Conservation (phyloP, 2,329 filamentous ascomycete genomes). For the Verticillium albo-atrum region DNA sequence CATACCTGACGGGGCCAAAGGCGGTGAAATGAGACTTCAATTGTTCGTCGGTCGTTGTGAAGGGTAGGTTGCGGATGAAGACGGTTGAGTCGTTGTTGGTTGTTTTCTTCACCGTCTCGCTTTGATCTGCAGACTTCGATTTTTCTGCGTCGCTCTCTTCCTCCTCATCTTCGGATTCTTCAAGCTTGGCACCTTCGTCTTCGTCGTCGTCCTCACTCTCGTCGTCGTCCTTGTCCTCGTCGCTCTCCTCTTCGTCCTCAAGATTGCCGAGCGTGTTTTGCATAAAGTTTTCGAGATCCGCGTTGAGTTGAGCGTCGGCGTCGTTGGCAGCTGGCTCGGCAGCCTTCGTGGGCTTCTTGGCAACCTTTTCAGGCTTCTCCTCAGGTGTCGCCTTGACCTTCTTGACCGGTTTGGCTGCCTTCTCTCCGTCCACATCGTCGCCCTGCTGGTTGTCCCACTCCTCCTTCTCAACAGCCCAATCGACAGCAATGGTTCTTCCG, state of each 20-base stretch:
- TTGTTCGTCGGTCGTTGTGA: constrained; percentile 76
- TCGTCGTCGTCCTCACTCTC: constrained; percentile 40
- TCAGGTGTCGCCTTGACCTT: constrained; percentile 16
- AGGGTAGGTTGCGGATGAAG: constrained; percentile 93
- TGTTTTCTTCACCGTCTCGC: constrained; percentile 30
- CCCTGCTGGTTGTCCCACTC: constrained; percentile 68
- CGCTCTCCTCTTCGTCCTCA: constrained; percentile 50
- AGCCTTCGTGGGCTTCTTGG: constrained; percentile 9
- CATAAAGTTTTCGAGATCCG: constrained; percentile 51
- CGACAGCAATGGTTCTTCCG: constrained; percentile 83
- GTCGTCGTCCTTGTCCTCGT: constrained; percentile 37
- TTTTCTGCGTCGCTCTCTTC: constrained; percentile 34
- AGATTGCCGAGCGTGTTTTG: constrained; percentile 53
- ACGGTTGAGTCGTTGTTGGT: constrained; percentile 71
- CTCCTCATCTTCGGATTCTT: constrained; percentile 25
- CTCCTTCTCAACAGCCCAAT: constrained; percentile 93
- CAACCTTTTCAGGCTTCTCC: constrained; percentile 31
- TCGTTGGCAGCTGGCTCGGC: constrained; percentile 33
- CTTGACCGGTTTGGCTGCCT: constrained; percentile 20
- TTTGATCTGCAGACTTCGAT: constrained; percentile 13
- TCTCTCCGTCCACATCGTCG: constrained; percentile 15
- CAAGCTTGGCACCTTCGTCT: constrained; percentile 25
- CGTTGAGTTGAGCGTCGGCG: constrained; percentile 40
- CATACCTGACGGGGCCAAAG: constrained; percentile 87
- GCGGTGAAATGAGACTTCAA: constrained; percentile 81